Conservation (phyloP, 345 rosid genomes). For the Laguncularia racemosa region DNA sequence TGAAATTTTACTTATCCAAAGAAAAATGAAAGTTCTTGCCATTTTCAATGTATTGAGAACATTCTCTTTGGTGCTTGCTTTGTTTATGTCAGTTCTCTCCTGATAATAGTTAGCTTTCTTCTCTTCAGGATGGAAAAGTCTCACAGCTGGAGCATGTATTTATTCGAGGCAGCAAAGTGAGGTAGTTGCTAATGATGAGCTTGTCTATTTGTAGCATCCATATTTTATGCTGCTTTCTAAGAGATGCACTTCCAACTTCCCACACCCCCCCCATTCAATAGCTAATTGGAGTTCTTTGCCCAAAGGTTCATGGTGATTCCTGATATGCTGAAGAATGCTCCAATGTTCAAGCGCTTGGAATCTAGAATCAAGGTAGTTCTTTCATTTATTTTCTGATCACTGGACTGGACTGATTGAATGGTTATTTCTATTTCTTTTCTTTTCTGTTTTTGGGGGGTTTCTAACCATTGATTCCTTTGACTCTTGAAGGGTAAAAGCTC, state of each 20-base stretch:
- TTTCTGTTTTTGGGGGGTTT: neutral
- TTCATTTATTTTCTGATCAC: constrained; percentile 3
- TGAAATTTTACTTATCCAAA: too few relatives aligned
- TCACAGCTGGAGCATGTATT: constrained; percentile 98
- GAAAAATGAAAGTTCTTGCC: too few relatives aligned
- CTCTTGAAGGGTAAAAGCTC: constrained; percentile 63
- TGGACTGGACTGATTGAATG: constrained; percentile 1
- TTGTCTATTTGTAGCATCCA: too few relatives aligned
- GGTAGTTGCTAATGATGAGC: constrained; percentile 28
- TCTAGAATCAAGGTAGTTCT: constrained; percentile 62
- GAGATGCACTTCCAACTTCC: too few relatives aligned
- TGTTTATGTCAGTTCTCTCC: neutral
- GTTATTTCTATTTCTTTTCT: constrained; percentile 1
- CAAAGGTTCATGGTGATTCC: constrained; percentile 98
- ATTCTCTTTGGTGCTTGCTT: neutral
- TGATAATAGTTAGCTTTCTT: constrained; percentile 1
- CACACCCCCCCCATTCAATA: too few relatives aligned
- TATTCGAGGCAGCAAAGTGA: constrained; percentile 97
- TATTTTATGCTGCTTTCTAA: too few relatives aligned
- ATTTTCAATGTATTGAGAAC: neutral
- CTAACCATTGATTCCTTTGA: neutral
- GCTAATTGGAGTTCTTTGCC: constrained; percentile 2
- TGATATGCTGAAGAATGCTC: constrained; percentile 96
- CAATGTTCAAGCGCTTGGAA: constrained; percentile 94
- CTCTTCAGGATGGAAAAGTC: constrained; percentile 78